Percentiles rank a stretch among this genome's conserved stretches.
These are phyloP conservation scores for Cryphonectria japonica DNA, from an alignment of 2,329 filamentous ascomycete genomes.

Conservation along the genomic window DNA sequence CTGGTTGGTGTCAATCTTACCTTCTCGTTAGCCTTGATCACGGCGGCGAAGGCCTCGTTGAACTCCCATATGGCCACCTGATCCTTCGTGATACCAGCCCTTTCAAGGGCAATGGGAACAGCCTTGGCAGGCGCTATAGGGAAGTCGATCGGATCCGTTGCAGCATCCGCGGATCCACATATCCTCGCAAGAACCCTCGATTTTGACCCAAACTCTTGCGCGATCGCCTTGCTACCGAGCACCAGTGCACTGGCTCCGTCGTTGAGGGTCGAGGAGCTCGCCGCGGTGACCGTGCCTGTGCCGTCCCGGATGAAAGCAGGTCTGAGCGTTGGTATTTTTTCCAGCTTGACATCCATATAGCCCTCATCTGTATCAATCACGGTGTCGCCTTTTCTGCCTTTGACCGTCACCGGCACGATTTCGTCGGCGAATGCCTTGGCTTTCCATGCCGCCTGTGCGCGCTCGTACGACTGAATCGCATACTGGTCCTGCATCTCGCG, in stretches of 20 bases:
- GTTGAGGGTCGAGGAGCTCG: slow-evolving; percentile 92
- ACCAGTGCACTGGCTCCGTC: slow-evolving; percentile 93
- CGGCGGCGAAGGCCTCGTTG: slow-evolving; percentile 96
- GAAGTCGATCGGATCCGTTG: slow-evolving; percentile 91
- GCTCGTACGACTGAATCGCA: slow-evolving; percentile 85
- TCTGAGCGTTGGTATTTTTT: slow-evolving; percentile 85
- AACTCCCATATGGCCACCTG: slow-evolving; percentile 97
- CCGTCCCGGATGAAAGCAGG: slow-evolving; percentile 88
- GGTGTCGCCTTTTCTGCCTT: slow-evolving; percentile 80
- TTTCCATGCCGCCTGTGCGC: slow-evolving; percentile 89
- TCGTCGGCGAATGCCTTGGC: slow-evolving; percentile 83
- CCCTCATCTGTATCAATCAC: slow-evolving; percentile 85
- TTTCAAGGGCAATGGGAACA: slow-evolving; percentile 84
- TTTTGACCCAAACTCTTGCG: slow-evolving; percentile 74
- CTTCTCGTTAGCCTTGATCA: slow-evolving; percentile 94
- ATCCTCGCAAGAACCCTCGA: slow-evolving; percentile 88
- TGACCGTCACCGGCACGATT: slow-evolving; percentile 84
- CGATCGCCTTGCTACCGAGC: slow-evolving; percentile 78
- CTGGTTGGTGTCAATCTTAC: slow-evolving; percentile 43
- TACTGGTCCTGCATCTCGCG: slow-evolving; percentile 90
- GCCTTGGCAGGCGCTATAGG: slow-evolving; percentile 90
- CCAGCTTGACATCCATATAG: slow-evolving; percentile 82
- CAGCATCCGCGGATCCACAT: slow-evolving; percentile 84
- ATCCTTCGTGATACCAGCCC: slow-evolving; percentile 87
- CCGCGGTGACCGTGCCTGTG: slow-evolving; percentile 88